These are phyloP conservation scores for Oemleria cerasiformis DNA, from an alignment of 306 rosid species.

Conservation along the genomic window DNA sequence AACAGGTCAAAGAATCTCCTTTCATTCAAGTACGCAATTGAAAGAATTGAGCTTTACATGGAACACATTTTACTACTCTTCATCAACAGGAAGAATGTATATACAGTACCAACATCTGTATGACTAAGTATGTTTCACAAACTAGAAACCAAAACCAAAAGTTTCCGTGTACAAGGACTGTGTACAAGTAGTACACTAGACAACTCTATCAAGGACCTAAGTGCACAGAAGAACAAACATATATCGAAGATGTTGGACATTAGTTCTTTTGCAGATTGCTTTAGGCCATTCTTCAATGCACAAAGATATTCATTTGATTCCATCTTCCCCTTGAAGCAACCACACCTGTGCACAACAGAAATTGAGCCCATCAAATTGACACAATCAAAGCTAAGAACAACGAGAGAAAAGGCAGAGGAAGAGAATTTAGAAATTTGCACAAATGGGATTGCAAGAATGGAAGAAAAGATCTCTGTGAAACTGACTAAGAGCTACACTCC, in stretches of 20 bases:
- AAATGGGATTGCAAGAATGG: constrained; percentile 3
- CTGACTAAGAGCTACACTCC: neutral
- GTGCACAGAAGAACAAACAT: constrained; percentile 29
- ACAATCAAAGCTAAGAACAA: constrained; percentile 45
- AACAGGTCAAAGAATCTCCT: constrained; percentile 15
- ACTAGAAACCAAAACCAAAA: constrained; percentile 21
- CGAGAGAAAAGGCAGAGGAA: constrained; percentile 16
- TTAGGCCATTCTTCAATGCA: constrained; percentile 67
- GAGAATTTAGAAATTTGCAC: constrained; percentile 9
- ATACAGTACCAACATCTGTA: constrained; percentile 8
- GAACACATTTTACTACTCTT: constrained; percentile 10
- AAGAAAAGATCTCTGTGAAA: constrained; percentile 2
- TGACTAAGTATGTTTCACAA: constrained; percentile 25
- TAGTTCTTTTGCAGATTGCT: constrained; percentile 46
- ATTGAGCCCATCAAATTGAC: constrained; percentile 80
- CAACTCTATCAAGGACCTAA: constrained; percentile 37
- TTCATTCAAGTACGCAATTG: constrained; percentile 14
- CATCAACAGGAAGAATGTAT: constrained; percentile 28
- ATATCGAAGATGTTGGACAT: constrained; percentile 37
- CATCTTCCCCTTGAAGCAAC: constrained; percentile 73
- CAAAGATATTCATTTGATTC: constrained; percentile 75
- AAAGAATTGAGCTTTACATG: neutral
- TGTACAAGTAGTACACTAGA: constrained; percentile 32
- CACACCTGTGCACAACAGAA: constrained; percentile 72
- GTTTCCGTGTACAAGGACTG: constrained; percentile 35